Base-by-base conservation (phyloP, 2,329 filamentous ascomycete species). In the Ophiostoma angusticollis region DNA sequence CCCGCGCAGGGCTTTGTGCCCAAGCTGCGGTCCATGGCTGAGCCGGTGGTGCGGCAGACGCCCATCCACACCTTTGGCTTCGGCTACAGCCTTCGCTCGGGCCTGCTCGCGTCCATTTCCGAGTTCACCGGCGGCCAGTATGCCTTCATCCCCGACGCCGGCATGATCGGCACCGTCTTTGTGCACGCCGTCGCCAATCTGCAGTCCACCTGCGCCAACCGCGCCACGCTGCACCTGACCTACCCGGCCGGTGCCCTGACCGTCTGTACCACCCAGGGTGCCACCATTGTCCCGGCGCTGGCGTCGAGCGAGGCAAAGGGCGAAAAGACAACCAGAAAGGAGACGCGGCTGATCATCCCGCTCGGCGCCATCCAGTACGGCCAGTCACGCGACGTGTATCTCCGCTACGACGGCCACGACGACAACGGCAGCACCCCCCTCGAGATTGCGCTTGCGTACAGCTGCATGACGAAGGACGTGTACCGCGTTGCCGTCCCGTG, bases 91-190 rank as follows among this genome's bases (percentile, higher is more conserved):
- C 54, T 72, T 24, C 50, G 54, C 6, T 71, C 73, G 0, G 69
- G 67, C 0, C 55, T 78, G 14, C 58, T 79, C 39, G 73, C 74
- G 54, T 71, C 72, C 2, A 71, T 79, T 33, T 65, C 73, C 1
- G 72, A 78, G 48, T 56, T 69, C 34, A 65, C 69, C 0, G 58
- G 64, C 3, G 74, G 74, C 2, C 72, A 66, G 50, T 79, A 74
- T 41, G 59, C 70, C 8, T 78, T 77, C 45, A 78, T 78, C 14
- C 68, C 72, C 0, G 73, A 78, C 39, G 65, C 70, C 0, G 69
- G 72, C 42, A 76, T 78, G 71, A 70, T 78, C 43, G 47, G 69
- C 3, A 78, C 74, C 3, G 70, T 74, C 4, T 77, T 78, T 43
- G 62, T 76, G 3, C 71, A 78, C 47, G 70, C 74, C 2, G 63